These are phyloP conservation scores for Thalassia testudinum DNA, from an alignment of 116 monocot species.

Conservation along the genomic window DNA sequence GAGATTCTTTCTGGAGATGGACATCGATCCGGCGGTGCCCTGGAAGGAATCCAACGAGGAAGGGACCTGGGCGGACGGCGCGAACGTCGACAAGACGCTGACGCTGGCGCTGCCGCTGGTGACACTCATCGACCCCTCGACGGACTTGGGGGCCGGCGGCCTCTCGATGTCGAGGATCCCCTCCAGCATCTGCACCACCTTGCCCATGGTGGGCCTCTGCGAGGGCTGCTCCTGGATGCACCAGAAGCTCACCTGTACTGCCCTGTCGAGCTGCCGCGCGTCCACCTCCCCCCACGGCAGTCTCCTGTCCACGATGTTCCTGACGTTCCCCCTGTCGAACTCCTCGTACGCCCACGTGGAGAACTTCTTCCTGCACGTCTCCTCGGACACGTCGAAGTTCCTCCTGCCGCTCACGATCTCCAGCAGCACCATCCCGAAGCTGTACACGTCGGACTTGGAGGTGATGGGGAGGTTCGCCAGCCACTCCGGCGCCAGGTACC, in stretches of 20 bases:
- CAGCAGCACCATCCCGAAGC: constrained; percentile 83
- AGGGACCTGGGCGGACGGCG: constrained; percentile 10
- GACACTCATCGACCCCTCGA: constrained; percentile 17
- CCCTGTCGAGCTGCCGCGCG: constrained; percentile 53
- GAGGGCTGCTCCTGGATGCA: constrained; percentile 88
- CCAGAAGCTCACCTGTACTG: constrained; percentile 59
- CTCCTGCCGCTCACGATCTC: constrained; percentile 59
- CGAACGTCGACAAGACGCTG: constrained; percentile 13
- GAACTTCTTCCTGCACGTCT: constrained; percentile 53
- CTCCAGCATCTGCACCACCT: constrained; percentile 82
- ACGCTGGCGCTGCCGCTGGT: constrained; percentile 12
- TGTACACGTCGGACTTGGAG: constrained; percentile 71
- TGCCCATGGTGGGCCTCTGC: constrained; percentile 66
- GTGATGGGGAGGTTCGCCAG: constrained; percentile 71
- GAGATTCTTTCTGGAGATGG: constrained; percentile 2
- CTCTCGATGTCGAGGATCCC: constrained; percentile 56
- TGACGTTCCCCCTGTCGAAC: constrained; percentile 38
- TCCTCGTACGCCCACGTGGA: constrained; percentile 69
- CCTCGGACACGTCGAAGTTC: constrained; percentile 71
- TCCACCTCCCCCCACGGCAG: constrained; percentile 34
- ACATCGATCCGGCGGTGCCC: neutral
- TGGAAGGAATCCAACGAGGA: constrained; percentile 18
- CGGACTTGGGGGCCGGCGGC: constrained; percentile 44
- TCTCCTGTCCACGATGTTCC: constrained; percentile 35
- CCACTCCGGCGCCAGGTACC: constrained; percentile 83